These are phyloP conservation scores for Scalesia atractyloides DNA, from an alignment of 129 eudicot genomes.

Conservation along the genomic window DNA sequence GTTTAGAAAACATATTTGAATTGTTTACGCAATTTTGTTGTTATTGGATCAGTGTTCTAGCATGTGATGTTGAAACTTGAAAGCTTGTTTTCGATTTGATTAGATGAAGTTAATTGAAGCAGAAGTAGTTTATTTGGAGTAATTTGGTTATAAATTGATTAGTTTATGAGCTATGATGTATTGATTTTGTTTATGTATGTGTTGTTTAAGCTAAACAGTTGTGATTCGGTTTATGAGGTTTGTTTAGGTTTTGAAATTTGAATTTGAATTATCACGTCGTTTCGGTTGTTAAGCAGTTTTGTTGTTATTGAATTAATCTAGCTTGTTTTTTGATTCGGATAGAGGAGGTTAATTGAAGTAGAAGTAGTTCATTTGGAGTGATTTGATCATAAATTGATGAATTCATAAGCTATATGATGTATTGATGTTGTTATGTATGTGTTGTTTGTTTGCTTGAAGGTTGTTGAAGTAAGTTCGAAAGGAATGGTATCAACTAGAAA, in stretches of 20 bases:
- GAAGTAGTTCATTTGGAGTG: constrained; percentile 1
- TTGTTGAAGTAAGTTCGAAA: constrained; percentile 82
- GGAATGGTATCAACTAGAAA: constrained; percentile 83
- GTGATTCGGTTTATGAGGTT: constrained; percentile 92
- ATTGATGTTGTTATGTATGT: constrained; percentile 15
- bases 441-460: constrained; percentile 46
- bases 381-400: neutral
- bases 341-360: neutral
- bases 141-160: too few species aligned
- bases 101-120: neutral
- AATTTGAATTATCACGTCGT: neutral
- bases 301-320: neutral
- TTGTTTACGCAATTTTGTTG: neutral
- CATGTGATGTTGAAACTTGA: neutral
- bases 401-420: neutral
- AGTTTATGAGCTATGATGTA: too few species aligned
- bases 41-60: neutral
- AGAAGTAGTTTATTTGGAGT: neutral
- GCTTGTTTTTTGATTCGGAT: neutral
- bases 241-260: neutral
- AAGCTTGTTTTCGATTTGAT: neutral
- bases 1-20: neutral
- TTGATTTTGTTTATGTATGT: too few species aligned
- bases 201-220: constrained; percentile 52
- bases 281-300: neutral